Percentiles rank a stretch among this genome's conserved stretches.
phyloP scores from a whole-genome alignment of 1,284 basidiomycete genomes.

The Apiotrichum porosum region DNA sequence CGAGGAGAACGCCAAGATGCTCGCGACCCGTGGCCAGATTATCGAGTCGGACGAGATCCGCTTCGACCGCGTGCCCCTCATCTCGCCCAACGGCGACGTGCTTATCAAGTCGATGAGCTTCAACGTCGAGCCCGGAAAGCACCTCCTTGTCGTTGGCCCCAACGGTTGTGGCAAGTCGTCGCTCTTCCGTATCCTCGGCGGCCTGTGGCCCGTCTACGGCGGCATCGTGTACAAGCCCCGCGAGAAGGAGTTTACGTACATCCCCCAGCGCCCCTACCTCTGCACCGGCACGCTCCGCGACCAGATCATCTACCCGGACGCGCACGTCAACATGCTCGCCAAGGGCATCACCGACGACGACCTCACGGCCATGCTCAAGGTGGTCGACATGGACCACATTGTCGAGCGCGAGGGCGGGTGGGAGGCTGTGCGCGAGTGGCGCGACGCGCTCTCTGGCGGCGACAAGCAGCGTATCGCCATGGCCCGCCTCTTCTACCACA shows the following conservation, averaged over 20 bases:
- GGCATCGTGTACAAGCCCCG: constrained; percentile 90
- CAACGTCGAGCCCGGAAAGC: constrained; percentile 85
- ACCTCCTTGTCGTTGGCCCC: constrained; percentile 84
- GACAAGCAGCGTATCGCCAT: constrained; percentile 79
- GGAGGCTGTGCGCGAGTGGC: constrained; percentile 84
- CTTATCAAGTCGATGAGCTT: constrained; percentile 80
- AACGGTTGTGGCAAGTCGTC: constrained; percentile 87
- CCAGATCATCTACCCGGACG: constrained; percentile 78
- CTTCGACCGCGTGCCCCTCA: constrained; percentile 89
- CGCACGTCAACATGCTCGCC: constrained; percentile 56
- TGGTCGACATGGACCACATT: constrained; percentile 81
- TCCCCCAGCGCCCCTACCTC: constrained; percentile 93
- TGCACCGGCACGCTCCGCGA: constrained; percentile 89
- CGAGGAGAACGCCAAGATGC: constrained; percentile 73
- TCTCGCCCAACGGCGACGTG: constrained; percentile 93
- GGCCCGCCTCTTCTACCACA: constrained; percentile 94
- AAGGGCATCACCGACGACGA: constrained; percentile 72
- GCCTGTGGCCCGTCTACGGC: constrained; percentile 95
- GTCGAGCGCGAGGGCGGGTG: constrained; percentile 96
- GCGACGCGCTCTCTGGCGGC: constrained; percentile 75
- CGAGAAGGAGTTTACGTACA: constrained; percentile 83
- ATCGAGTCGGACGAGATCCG: constrained; percentile 75
- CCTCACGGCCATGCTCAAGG: constrained; percentile 65
- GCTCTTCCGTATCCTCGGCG: constrained; percentile 89
- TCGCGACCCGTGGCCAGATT: constrained; percentile 72